These are phyloP conservation scores for Mucor lusitanicus DNA, from an alignment of 371 early-diverging fungal species.

Conservation along the genomic window DNA sequence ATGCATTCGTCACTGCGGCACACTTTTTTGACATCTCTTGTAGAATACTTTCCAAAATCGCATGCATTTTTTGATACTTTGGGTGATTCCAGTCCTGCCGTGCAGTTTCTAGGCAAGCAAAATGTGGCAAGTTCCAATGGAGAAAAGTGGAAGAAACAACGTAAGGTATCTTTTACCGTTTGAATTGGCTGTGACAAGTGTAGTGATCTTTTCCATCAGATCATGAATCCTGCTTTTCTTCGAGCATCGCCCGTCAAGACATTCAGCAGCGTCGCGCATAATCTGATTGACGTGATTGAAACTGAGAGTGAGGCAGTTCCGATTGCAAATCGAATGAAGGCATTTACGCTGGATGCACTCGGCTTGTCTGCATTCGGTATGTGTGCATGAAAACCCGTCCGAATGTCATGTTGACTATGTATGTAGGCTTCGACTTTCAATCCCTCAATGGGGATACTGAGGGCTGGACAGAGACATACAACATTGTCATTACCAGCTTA, in stretches of 20 bases:
- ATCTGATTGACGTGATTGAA: conserved; percentile 23
- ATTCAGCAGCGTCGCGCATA: conserved; percentile 23
- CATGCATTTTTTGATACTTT: conserved; percentile 1
- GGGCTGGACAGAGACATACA: conserved; percentile 30
- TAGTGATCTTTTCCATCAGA: neutral
- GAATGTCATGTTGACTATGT: neutral
- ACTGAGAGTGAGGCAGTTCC: neutral
- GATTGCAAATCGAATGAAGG: conserved; percentile 14
- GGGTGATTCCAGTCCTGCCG: conserved; percentile 3
- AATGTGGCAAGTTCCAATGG: conserved; percentile 33
- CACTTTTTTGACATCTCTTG: neutral
- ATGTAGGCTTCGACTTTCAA: conserved; percentile 33
- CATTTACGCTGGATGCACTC: conserved; percentile 38
- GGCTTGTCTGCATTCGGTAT: conserved; percentile 39
- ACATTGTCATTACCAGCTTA: conserved; percentile 11
- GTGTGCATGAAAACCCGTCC: neutral
- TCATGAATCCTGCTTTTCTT: conserved; percentile 41
- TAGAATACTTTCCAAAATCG: conserved; percentile 15
- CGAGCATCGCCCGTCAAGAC: conserved; percentile 30
- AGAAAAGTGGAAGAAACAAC: conserved; percentile 33
- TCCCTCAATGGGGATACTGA: conserved; percentile 29
- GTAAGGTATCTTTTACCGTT: conserved; percentile 20
- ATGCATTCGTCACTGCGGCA: neutral
- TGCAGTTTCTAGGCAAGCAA: conserved; percentile 23
- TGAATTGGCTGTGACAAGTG: neutral